Base-by-base conservation (phyloP, 2,329 filamentous ascomycete species). In the Penicillium sclerotiorum region DNA sequence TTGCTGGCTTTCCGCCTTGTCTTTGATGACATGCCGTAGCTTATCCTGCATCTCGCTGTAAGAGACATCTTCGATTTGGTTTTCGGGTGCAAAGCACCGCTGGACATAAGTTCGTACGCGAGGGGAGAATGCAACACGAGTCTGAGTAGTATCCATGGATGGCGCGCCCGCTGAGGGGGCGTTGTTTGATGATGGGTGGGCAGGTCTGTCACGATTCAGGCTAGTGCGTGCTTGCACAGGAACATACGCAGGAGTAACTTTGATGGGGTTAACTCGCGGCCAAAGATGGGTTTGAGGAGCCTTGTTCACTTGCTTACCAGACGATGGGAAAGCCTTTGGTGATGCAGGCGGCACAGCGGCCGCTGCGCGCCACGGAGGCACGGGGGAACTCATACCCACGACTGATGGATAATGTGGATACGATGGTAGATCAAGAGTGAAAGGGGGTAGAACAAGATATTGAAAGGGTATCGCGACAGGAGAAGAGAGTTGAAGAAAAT, bases 71-170 rank as follows among this genome's bases (percentile, higher is more conserved):
- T 80, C 64, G 55, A 88, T 80, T 57, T 85, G 77, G 66, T 91
- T 89, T 50, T 85, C 82, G 21, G 84, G 82, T 43, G 89, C 84
- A 68, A 97, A 97, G 21, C 91, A 92, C 65, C 91, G 86, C 64
- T 91, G 87, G 25, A 97, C 93, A 74, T 96, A 97, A 58, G 81
- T 79, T 61, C 91, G 88, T 52, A 97, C 90, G n/a, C 87, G 83
- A 36, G 83, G 77, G 25, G 91, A 86, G 87, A 90, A 97, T 61
- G 88, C 84, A 62, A 85, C 75, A 87, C 79, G 74, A 74, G 69
- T 80, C 78, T 55, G 73, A 47, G 53, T 69, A 42, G 75, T 69
- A 56, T 73, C 68, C 20, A 69, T 60, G 52, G 67, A 60, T 37
- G 64, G 55, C 66, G 58, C 56, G 64, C 54, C 58, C 62, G 59